Conservation (phyloP, 2,329 filamentous ascomycete species). For the Colletotrichum siamense region DNA sequence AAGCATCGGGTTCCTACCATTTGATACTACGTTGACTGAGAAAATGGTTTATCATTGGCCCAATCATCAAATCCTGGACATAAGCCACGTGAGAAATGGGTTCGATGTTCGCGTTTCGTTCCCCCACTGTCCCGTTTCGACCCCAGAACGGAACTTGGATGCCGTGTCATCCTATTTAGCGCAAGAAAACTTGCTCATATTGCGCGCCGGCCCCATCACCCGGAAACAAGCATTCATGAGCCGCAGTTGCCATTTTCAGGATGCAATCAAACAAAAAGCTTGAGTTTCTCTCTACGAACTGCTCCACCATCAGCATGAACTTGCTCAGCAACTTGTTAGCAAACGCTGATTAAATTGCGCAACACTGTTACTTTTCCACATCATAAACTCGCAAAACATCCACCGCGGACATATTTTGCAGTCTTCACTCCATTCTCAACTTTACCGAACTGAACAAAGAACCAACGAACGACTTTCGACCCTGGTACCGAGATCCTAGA, state of each 20-base stretch:
- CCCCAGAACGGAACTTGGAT: neutral
- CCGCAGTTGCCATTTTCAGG: neutral
- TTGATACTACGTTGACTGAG: neutral
- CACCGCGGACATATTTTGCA: neutral
- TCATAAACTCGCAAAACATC: neutral
- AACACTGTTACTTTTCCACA: neutral
- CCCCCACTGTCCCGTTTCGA: neutral
- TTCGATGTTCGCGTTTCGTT: neutral
- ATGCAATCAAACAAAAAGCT: neutral
- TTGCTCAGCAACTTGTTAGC: neutral
- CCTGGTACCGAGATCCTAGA: rapidly evolving
- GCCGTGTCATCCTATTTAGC: neutral
- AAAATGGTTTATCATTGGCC: neutral
- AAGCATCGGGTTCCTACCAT: neutral
- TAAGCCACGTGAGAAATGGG: neutral
- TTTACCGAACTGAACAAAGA: neutral
- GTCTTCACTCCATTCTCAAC: rapidly evolving
- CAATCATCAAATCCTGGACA: neutral
- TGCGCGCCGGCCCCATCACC: neutral
- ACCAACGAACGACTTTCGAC: neutral
- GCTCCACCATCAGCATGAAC: neutral
- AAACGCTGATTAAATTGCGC: neutral
- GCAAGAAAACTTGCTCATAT: slow-evolving; percentile 10
- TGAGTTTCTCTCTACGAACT: neutral
- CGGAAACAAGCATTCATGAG: neutral